phyloP scores from a whole-genome alignment of 2,329 filamentous ascomycete genomes.

The Colletotrichum viniferum region DNA sequence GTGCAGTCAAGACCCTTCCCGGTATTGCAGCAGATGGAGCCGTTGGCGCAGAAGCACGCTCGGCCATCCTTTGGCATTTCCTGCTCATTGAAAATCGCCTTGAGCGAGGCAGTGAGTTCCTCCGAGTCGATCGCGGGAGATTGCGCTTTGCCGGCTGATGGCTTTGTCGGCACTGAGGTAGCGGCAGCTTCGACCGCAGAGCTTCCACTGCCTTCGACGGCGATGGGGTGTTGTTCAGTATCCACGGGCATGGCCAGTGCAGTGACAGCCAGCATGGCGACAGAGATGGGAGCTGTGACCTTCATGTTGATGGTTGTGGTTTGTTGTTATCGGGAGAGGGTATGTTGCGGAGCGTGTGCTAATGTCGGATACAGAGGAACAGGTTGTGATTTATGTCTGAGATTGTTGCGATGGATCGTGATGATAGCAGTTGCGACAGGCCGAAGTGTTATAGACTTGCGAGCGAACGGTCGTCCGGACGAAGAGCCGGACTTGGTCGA shows the following conservation, averaged over 20 bases:
- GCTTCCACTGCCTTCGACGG: too few species aligned
- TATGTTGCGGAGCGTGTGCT: not conserved
- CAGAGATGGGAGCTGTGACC: not conserved
- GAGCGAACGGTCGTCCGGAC: not conserved
- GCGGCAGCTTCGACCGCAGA: not conserved
- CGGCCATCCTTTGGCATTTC: not conserved
- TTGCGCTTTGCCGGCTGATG: not conserved
- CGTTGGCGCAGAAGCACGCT: conserved; percentile 32
- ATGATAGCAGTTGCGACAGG: not conserved
- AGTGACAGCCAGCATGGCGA: not conserved
- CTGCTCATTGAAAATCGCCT: not conserved
- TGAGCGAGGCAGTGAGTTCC: not conserved
- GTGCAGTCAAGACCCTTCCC: conserved; percentile 27
- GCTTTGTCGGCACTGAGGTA: not conserved
- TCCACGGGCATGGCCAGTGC: not conserved
- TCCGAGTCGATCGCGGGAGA: not conserved
- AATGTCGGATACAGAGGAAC: not conserved
- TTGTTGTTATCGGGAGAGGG: not conserved
- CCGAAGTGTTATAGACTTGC: not conserved
- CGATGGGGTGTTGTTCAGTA: not conserved
- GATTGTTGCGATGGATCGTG: not conserved
- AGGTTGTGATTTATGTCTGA: not conserved
- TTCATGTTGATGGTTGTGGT: not conserved
- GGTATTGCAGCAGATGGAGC: conserved; percentile 30
- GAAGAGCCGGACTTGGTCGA: not conserved